A percentile compares a stretch with the other conserved stretches of the same genome.
phyloP scores from a whole-genome alignment of 106 monocot genomes.

The Amphibolis antarctica region DNA sequence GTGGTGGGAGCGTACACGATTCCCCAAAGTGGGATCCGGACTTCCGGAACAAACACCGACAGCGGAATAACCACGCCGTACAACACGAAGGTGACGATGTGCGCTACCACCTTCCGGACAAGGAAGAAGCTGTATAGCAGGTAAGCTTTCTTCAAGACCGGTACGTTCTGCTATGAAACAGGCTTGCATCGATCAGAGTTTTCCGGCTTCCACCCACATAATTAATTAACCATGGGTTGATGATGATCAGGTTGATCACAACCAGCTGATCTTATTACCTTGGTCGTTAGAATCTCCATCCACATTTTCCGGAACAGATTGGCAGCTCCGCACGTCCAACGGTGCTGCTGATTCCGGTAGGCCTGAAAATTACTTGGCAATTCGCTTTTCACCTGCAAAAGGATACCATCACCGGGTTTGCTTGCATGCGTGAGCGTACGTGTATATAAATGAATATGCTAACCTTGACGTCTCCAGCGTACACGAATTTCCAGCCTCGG shows the following conservation, averaged over 20 bases:
- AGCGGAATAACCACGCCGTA: constrained; percentile 63
- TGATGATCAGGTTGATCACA: too few relatives aligned
- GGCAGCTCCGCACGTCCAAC: constrained; percentile 87
- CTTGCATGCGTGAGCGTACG: neutral
- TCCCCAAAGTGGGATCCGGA: constrained; percentile 68
- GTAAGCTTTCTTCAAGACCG: constrained; percentile 62
- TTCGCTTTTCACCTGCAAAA: constrained; percentile 64
- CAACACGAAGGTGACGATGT: constrained; percentile 61
- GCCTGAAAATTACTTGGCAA: constrained; percentile 72
- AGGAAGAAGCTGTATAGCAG: constrained; percentile 81
- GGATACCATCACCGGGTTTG: neutral
- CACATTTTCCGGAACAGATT: constrained; percentile 74
- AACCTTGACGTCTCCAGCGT: constrained; percentile 54
- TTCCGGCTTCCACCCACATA: too few relatives aligned
- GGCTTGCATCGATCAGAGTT: too few relatives aligned
- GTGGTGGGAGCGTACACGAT: constrained; percentile 63
- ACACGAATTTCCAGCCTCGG: constrained; percentile 63
- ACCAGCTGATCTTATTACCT: constrained; percentile 26
- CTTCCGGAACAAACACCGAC: constrained; percentile 63
- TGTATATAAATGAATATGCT: neutral
- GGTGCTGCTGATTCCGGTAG: constrained; percentile 71
- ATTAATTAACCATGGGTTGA: too few relatives aligned
- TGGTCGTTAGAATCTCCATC: constrained; percentile 37
- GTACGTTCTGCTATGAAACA: constrained; percentile 47
- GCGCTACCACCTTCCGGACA: constrained; percentile 59